phyloP scores from a whole-genome alignment of 306 rosid species.

The Vigna radiata region DNA sequence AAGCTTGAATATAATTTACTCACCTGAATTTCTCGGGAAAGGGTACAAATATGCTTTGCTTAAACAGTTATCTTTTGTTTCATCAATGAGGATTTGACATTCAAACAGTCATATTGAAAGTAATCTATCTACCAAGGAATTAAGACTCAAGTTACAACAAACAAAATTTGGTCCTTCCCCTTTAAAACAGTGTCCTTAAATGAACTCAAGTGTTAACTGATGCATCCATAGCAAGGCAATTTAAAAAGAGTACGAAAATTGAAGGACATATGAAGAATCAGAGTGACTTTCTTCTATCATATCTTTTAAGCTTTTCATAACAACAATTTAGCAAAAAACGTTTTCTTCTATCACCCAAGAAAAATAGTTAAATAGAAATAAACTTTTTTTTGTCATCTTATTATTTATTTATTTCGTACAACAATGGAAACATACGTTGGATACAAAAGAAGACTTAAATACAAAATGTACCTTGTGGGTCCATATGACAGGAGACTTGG shows the following conservation, averaged over 20 bases:
- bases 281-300: background rate
- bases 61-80: too few species aligned
- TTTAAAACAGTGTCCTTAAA: background rate
- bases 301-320: conserved; percentile 3
- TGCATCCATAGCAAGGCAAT: background rate
- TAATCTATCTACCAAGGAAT: too few species aligned
- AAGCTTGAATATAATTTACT: too few species aligned
- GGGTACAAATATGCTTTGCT: too few species aligned
- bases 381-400: too few species aligned
- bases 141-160: background rate
- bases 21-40: too few species aligned
- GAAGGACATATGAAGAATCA: background rate
- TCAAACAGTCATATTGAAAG: too few species aligned
- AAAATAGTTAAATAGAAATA: background rate
- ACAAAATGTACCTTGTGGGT: background rate
- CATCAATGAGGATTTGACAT: too few species aligned
- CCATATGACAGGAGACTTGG: background rate
- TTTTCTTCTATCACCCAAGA: background rate
- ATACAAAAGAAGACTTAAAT: conserved; percentile 1
- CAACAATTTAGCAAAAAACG: background rate
- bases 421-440: background rate
- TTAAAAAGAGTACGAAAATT: background rate
- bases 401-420: background rate
- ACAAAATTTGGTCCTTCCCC: background rate
- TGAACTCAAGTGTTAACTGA: background rate